Evolutionary conservation across 345 rosid genomes (phyloP).

Genomic region (Eucalyptus virginea): DNA sequence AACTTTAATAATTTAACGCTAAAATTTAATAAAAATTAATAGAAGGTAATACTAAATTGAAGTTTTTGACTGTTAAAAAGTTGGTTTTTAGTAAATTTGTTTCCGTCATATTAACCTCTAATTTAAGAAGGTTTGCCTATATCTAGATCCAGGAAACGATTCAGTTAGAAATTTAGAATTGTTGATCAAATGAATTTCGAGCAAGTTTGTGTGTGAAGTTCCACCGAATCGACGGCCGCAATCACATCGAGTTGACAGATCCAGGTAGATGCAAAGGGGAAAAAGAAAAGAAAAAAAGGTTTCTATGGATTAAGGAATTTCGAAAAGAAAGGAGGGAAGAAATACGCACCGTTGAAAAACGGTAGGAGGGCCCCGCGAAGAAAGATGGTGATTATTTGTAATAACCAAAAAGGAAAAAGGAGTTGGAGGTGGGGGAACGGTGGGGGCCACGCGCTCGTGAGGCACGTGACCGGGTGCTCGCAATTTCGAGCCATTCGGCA

Average conservation of each 20-base stretch:
- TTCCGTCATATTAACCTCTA: too few species aligned
- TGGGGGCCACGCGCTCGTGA: background rate
- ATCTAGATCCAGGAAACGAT: too few species aligned
- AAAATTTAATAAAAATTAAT: too few species aligned
- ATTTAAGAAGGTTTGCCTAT: too few species aligned
- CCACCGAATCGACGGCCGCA: background rate
- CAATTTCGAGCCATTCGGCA: background rate
- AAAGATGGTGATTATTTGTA: background rate
- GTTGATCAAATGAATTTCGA: background rate
- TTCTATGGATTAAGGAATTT: background rate
- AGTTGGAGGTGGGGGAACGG: background rate
- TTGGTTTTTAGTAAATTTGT: too few species aligned
- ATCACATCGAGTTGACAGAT: background rate
- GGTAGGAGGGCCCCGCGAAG: background rate
- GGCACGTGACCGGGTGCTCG: background rate
- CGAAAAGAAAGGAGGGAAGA: background rate
- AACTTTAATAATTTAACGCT: accelerated
- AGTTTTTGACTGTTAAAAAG: too few species aligned
- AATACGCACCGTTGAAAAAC: background rate
- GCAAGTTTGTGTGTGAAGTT: background rate
- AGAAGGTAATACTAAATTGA: accelerated
- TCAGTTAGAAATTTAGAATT: background rate
- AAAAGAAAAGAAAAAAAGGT: background rate
- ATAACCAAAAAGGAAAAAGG: background rate
- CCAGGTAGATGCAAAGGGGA: too few species aligned